Evolutionary conservation across 192 early-diverging fungal genomes (phyloP).

Genomic region (Entophlyctis helioformis): DNA sequence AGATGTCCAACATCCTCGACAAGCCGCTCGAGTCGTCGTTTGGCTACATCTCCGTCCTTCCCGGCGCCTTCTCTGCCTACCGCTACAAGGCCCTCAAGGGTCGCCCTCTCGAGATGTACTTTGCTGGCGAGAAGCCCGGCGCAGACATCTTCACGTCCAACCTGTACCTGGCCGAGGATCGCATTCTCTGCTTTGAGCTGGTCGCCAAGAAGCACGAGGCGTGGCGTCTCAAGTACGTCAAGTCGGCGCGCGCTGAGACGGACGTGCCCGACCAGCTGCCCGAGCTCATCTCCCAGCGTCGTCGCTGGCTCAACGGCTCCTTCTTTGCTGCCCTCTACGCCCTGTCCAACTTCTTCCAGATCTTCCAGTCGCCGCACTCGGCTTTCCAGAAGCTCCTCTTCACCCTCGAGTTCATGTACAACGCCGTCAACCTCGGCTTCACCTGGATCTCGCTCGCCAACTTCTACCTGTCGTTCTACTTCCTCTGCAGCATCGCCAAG

Average conservation of each 20-base stretch:
- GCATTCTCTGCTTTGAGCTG: slow-evolving; percentile 75
- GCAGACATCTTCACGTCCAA: slow-evolving; percentile 55
- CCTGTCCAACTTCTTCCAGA: slow-evolving; percentile 37
- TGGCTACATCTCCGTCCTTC: slow-evolving; percentile 72
- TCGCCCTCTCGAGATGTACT: slow-evolving; percentile 55
- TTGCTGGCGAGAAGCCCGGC: slow-evolving; percentile 53
- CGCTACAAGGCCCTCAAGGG: slow-evolving; percentile 50
- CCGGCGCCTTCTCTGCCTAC: slow-evolving; percentile 72
- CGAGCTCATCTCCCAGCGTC: slow-evolving; percentile 69
- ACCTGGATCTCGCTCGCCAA: slow-evolving; percentile 31
- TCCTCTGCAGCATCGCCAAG: slow-evolving; percentile 10
- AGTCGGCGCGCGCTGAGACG: slow-evolving; percentile 53
- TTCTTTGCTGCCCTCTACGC: slow-evolving; percentile 69
- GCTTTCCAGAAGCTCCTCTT: slow-evolving; percentile 37
- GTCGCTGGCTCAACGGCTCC: slow-evolving; percentile 71
- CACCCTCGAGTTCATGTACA: slow-evolving; percentile 54
- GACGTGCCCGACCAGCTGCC: slow-evolving; percentile 61
- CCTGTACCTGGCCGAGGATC: slow-evolving; percentile 60
- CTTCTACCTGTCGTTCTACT: slow-evolving; percentile 44
- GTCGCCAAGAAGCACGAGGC: slow-evolving; percentile 46
- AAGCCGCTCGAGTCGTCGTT: slow-evolving; percentile 63
- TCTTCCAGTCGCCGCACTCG: slow-evolving; percentile 41
- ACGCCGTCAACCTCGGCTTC: slow-evolving; percentile 44
- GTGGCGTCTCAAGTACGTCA: slow-evolving; percentile 59
- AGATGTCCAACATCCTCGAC: slow-evolving; percentile 67